These are phyloP conservation scores for Saccharomyces uvarum DNA, from an alignment of 1,139 yeast genomes.

Conservation along the genomic window DNA sequence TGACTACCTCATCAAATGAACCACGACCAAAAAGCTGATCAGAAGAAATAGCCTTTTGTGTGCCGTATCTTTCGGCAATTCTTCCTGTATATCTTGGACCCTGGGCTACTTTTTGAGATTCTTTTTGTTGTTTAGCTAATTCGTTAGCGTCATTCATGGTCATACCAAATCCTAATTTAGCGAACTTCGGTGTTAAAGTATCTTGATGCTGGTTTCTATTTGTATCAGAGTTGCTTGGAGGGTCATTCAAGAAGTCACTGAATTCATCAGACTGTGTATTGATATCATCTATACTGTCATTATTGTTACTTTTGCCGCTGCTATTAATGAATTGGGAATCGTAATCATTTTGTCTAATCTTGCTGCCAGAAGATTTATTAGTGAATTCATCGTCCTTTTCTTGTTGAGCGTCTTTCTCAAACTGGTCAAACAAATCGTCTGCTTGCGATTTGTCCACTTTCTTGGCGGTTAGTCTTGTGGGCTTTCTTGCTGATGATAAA, in stretches of 20 bases:
- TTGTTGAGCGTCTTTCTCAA: slow-evolving; percentile 76
- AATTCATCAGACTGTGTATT: slow-evolving; percentile 12
- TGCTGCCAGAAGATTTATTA: slow-evolving; percentile 6
- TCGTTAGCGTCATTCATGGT: slow-evolving; percentile 44
- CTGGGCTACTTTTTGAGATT: slow-evolving; percentile 36
- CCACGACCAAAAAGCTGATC: slow-evolving; percentile 93
- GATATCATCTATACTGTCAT: slow-evolving; percentile 2
- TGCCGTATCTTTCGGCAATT: slow-evolving; percentile 70
- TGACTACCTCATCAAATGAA: slow-evolving; percentile 67
- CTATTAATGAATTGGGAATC: slow-evolving; percentile 2
- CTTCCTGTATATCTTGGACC: slow-evolving; percentile 55
- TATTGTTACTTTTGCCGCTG: slow-evolving; percentile 4
- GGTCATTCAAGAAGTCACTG: slow-evolving; percentile 8
- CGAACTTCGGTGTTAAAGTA: slow-evolving; percentile 57
- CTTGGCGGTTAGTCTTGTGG: slow-evolving; percentile 51
- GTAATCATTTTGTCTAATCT: slow-evolving; percentile 1
- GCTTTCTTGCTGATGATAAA: slow-evolving; percentile 35
- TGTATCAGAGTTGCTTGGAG: not conserved
- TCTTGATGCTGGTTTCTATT: slow-evolving; percentile 2
- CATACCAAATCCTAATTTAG: slow-evolving; percentile 83
- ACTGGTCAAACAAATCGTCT: slow-evolving; percentile 71
- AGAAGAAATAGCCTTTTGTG: slow-evolving; percentile 89
- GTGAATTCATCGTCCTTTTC: slow-evolving; percentile 40
- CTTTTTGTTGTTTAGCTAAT: slow-evolving; percentile 37
- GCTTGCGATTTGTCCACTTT: slow-evolving; percentile 47